phyloP scores from a whole-genome alignment of 768 basidiomycete species.

The Tulasnella sp. region DNA sequence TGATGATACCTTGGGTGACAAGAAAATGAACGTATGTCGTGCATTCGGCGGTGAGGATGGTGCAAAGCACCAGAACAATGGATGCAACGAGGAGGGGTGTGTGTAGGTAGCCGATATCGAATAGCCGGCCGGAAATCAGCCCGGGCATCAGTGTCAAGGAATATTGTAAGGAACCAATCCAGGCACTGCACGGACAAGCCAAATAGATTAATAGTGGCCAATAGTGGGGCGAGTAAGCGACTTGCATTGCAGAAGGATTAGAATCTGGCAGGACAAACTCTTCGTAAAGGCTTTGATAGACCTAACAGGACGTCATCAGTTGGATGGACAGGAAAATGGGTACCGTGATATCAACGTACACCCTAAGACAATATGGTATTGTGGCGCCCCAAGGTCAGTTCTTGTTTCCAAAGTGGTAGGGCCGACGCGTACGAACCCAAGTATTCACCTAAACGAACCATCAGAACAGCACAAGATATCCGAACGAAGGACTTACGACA shows the following conservation, averaged over 20 bases:
- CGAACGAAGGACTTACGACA: not conserved
- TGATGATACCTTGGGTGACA: constrained; percentile 57
- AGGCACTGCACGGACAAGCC: not conserved
- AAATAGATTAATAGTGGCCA: not conserved
- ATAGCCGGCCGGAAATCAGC: constrained; percentile 50
- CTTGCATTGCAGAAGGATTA: constrained; percentile 54
- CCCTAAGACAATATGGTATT: not conserved
- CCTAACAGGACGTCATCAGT: constrained; percentile 27
- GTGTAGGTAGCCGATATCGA: constrained; percentile 59
- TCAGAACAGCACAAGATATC: not conserved
- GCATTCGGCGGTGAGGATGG: constrained; percentile 57
- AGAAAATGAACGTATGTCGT: constrained; percentile 65
- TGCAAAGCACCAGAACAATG: constrained; percentile 39
- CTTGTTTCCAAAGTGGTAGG: not conserved
- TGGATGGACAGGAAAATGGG: not conserved
- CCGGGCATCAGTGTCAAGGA: constrained; percentile 24
- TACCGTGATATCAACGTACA: not conserved
- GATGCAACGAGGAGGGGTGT: constrained; percentile 38
- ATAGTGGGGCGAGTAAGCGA: not conserved
- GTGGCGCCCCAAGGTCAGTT: no score
- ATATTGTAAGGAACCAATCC: constrained; percentile 18
- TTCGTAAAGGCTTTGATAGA: constrained; percentile 65
- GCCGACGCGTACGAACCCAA: constrained; percentile 8
- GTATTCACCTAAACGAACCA: constrained; percentile 3
- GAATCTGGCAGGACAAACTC: constrained; percentile 36